These are phyloP conservation scores for Pulicaria dysenterica DNA, from an alignment of 129 eudicot species.

Conservation along the genomic window DNA sequence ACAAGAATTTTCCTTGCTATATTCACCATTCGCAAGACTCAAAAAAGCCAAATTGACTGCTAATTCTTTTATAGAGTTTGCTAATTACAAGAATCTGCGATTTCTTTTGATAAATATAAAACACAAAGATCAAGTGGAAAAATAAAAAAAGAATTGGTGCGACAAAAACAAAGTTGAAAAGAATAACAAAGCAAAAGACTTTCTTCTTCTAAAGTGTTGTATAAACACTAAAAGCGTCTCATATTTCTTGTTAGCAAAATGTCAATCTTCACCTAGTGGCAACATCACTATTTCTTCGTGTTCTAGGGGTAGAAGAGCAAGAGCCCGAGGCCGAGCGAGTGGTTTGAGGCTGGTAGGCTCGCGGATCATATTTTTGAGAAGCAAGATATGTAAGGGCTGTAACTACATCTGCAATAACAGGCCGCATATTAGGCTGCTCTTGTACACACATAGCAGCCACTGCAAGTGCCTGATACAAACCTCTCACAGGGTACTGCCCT, in stretches of 20 bases:
- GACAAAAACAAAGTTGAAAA: constrained; percentile 35
- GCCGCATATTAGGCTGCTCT: constrained; percentile 91
- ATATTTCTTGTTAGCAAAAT: constrained; percentile 32
- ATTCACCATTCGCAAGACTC: constrained; percentile 28
- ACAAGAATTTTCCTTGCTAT: background rate
- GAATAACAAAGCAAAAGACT: constrained; percentile 35
- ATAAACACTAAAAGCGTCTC: constrained; percentile 31
- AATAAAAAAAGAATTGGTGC: constrained; percentile 34
- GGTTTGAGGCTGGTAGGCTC: constrained; percentile 50
- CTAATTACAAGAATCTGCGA: constrained; percentile 47
- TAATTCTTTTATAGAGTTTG: constrained; percentile 32
- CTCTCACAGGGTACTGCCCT: constrained; percentile 87
- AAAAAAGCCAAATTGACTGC: constrained; percentile 22
- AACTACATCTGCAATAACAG: constrained; percentile 90
- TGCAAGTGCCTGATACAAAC: constrained; percentile 90
- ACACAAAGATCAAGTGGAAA: constrained; percentile 33
- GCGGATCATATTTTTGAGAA: constrained; percentile 72
- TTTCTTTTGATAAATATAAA: constrained; percentile 27
- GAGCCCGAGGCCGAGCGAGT: constrained; percentile 41
- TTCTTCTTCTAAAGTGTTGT: constrained; percentile 29
- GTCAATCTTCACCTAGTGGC: constrained; percentile 28
- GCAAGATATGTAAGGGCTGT: constrained; percentile 94
- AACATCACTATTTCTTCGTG: constrained; percentile 41
- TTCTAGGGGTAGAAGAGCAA: constrained; percentile 67
- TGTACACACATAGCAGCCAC: constrained; percentile 99